Evolutionary conservation across 2,329 filamentous ascomycete species (phyloP), one percentile per base, ranked within the genome.

Genomic region (Dothiorella sarmentorum): DNA sequence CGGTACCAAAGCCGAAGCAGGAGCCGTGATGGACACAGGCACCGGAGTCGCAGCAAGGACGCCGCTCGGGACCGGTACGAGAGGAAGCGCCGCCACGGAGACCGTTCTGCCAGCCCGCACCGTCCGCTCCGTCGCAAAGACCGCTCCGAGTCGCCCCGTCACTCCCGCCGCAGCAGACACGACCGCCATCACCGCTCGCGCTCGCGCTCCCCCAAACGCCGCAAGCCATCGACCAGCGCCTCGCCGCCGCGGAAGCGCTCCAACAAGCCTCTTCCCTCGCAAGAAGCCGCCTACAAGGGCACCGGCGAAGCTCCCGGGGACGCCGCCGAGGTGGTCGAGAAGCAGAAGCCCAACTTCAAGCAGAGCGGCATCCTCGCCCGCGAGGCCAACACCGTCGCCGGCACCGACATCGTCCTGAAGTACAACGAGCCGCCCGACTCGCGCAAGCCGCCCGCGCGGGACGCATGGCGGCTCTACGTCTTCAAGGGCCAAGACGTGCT

Each of bases 371-470:
- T 88, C 7, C 80, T 99, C 17, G 94, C 94, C 2, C 90, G 91
- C 43, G 91, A 91, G 63, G 91, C 91, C 53, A 97, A 99, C 71
- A 85, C 85, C 7, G 85, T 95, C 62, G 84, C 84, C 9, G 90
- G 90, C 59, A 88, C 86, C 3, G 82, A 82, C 20, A 86, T 96
- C 57, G 85, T 90, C 3, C 83, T 99, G 45, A 97, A 97, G 78
- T 99, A 99, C 73, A 90, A 97, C 76, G 94, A 99, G 74, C 94
- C 94, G 1, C 78, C 90, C 10, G 94, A 99, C 77, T 90, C 93
- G 51, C 88, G 94, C 60, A 96, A 96, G 66, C 90, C 94, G 0
- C 82, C 92, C 0, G 69, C 87, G 0, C 87, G 85, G 57, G 86
- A 94, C 65, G 78, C 84, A 59, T 99, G 93, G 93, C 89, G 90